Evolutionary conservation across 345 rosid genomes (phyloP).

Genomic region (Turnera subulata): DNA sequence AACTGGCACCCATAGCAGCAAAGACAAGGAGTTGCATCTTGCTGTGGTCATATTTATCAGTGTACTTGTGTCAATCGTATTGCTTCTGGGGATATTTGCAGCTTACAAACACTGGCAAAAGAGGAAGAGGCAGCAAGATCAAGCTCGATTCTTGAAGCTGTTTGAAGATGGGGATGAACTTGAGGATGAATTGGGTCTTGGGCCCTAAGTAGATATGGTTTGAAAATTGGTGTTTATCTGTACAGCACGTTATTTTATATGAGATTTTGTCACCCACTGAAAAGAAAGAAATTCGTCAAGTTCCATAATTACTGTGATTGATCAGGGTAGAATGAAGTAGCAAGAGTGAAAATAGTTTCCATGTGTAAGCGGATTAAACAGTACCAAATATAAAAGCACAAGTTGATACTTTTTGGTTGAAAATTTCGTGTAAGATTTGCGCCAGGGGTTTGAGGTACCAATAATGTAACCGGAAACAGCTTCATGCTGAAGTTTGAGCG

Average conservation of each 20-base stretch:
- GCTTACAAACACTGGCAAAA: constrained; percentile 59
- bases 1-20: constrained; percentile 12
- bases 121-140: constrained; percentile 80
- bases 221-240: constrained; percentile 17
- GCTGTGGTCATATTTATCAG: constrained; percentile 45
- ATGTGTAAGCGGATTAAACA: too few relatives aligned
- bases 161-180: constrained; percentile 88
- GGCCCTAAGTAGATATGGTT: constrained; percentile 23
- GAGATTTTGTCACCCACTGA: constrained; percentile 19
- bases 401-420: too few relatives aligned
- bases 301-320: neutral
- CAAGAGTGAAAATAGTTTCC: too few relatives aligned
- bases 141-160: constrained; percentile 76
- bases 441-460: too few relatives aligned
- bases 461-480: too few relatives aligned
- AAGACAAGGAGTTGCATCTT: constrained; percentile 31
- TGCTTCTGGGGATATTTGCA: constrained; percentile 28
- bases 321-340: too few relatives aligned
- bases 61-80: constrained; percentile 32
- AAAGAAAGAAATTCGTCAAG: neutral
- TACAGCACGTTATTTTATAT: constrained; percentile 27
- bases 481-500: too few relatives aligned
- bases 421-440: too few relatives aligned
- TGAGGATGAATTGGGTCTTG: constrained; percentile 79
- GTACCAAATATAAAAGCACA: too few relatives aligned